Base-by-base conservation (phyloP, 306 rosid species). In the Vigna reflexopilosa region DNA sequence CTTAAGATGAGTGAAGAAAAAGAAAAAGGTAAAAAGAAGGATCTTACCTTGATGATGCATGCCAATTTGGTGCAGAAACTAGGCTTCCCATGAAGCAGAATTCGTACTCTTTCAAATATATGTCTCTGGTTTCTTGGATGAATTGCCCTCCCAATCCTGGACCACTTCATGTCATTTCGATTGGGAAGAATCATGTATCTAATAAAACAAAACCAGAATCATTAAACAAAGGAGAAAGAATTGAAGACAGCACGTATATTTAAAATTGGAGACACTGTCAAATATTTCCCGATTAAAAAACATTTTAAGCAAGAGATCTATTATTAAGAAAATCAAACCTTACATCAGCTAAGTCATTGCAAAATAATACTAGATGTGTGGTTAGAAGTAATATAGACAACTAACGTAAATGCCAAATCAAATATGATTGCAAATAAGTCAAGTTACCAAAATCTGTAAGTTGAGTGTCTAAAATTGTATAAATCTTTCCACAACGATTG, bases 21-120 rank as follows among this genome's bases (percentile, higher is more conserved):
- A 57, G 14, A 49, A 61, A 56, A 36, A 42, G 50, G 38, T 19
- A 22, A 52, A 30, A 62, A 72, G 19, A 57, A 16, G n/a, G 61
- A 77, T 20, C 75, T 32, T 85, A 89, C 98, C 94, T 88, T 90
- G 67, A 88, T 69, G 80, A 90, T 72, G 40, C 77, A 81, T 49
- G 89, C 82, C 56, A 90, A 85, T 83, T 90, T 94, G 83, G 85
- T 84, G 86, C 88, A 90, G 88, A 94, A 94, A 79, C 86, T 86
- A 68, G 26, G 89, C 83, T 87, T 92, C 49, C 98, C 98, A 64
- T 94, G 89, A 69, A 92, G 97, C 96, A 94, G 85, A 86, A 94
- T 69, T 74, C 98, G 91, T 47, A 89, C 89, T 52, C 80, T 78
- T 51, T 89, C 93, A 80, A 94, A 91, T 50, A 90, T 80, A 83